Evolutionary conservation across 192 early-diverging fungal genomes (phyloP).

Genomic region (Coemansia sp.): DNA sequence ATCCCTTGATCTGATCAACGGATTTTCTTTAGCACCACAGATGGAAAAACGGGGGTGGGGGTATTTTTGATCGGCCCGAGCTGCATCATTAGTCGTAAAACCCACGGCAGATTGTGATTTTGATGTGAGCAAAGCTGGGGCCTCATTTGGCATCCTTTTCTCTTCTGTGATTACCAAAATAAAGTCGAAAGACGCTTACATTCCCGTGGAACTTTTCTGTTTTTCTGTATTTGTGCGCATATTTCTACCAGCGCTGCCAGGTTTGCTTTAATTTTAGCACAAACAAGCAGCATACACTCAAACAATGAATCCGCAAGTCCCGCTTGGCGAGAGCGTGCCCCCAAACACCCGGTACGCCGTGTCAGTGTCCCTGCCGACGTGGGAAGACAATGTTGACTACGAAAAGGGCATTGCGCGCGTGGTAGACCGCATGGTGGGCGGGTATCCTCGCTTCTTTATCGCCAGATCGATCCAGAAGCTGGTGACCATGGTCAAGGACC

Average conservation of each 20-base stretch:
- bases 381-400: slow-evolving; percentile 89
- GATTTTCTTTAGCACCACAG: neutral
- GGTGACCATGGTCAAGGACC: slow-evolving; percentile 52
- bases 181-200: too few species aligned
- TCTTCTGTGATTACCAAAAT: neutral
- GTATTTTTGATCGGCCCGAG: too few species aligned
- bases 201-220: too few species aligned
- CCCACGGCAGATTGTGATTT: neutral
- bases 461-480: slow-evolving; percentile 50
- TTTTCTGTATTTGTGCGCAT: too few species aligned
- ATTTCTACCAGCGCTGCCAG: too few species aligned
- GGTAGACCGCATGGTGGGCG: slow-evolving; percentile 68
- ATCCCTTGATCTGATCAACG: slow-evolving; percentile 19
- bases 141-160: neutral
- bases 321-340: slow-evolving; percentile 75
- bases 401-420: slow-evolving; percentile 83
- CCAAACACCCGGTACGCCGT: slow-evolving; percentile 75
- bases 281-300: neutral
- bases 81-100: too few species aligned
- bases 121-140: neutral
- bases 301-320: slow-evolving; percentile 25
- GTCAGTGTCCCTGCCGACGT: slow-evolving; percentile 87
- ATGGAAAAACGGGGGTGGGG: neutral
- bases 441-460: slow-evolving; percentile 96
- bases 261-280: neutral